These are phyloP conservation scores for Pisolithus thermaeus DNA, from an alignment of 1,284 basidiomycete species.

Conservation along the genomic window DNA sequence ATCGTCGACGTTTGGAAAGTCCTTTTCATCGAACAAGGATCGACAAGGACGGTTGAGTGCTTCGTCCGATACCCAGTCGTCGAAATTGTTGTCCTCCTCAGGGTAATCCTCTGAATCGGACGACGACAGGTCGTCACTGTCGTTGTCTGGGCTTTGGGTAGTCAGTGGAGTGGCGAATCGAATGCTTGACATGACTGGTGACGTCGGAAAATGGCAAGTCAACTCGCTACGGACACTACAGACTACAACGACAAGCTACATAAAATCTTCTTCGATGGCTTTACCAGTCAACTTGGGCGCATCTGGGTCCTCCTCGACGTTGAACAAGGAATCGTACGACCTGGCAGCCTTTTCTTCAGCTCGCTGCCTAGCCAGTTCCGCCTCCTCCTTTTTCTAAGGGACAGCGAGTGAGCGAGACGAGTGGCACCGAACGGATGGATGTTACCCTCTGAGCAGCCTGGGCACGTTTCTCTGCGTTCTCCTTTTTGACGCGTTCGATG, in stretches of 20 bases:
- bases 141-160: constrained; percentile 7
- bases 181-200: constrained; percentile 16
- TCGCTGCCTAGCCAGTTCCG: constrained; percentile 57
- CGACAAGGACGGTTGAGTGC: constrained; percentile 48
- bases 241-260: constrained; percentile 29
- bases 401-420: not conserved
- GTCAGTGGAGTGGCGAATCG: constrained; percentile 18
- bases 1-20: constrained; percentile 56
- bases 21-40: constrained; percentile 77
- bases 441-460: constrained; percentile 59
- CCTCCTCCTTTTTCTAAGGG: constrained; percentile 63
- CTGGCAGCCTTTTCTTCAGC: constrained; percentile 74
- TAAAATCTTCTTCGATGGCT: constrained; percentile 66
- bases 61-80: constrained; percentile 77
- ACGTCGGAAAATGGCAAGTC: not conserved
- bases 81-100: constrained; percentile 67
- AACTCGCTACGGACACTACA: not conserved
- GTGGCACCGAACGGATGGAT: not conserved
- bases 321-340: constrained; percentile 71
- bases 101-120: constrained; percentile 32
- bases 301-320: constrained; percentile 36
- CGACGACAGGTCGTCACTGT: constrained; percentile 2
- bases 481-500: constrained; percentile 75
- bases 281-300: constrained; percentile 47
- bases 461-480: constrained; percentile 62